phyloP scores from a whole-genome alignment of 192 early-diverging fungal species.

The Coemansia guatemalensis region DNA sequence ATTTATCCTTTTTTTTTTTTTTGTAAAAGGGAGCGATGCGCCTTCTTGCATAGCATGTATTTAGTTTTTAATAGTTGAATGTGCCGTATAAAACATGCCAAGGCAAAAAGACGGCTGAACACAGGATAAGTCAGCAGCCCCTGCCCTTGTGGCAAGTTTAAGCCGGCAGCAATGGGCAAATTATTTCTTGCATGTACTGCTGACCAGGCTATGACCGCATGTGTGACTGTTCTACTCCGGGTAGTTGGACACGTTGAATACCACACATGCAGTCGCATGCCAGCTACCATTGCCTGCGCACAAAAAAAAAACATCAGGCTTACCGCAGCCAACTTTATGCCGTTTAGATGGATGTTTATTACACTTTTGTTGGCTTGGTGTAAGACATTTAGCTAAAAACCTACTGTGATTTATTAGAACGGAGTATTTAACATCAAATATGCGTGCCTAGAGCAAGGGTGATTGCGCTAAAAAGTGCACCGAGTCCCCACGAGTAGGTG shows the following conservation, averaged over 20 bases:
- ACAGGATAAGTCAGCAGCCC: not conserved
- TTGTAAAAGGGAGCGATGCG: not conserved
- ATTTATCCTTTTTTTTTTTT: not conserved
- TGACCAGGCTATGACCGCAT: not conserved
- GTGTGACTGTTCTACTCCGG: not conserved
- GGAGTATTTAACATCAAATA: constrained; percentile 1
- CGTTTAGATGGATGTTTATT: no score
- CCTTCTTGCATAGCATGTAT: not conserved
- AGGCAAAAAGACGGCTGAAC: not conserved
- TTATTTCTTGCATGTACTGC: no score
- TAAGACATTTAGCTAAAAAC: no score
- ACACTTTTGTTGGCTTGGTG: no score
- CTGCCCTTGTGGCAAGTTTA: not conserved
- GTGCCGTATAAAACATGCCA: not conserved
- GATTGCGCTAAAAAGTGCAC: constrained; percentile 12
- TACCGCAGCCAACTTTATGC: no score
- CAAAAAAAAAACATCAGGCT: no score
- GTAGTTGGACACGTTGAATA: not conserved
- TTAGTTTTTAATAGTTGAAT: not conserved
- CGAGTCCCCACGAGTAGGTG: constrained; percentile 16
- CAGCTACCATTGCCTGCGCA: not conserved
- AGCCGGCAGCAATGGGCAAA: not conserved
- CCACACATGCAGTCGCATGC: not conserved
- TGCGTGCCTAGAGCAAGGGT: constrained; percentile 21
- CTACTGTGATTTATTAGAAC: no score